Conservation (phyloP, 306 rosid species). For the Castanospermum australe region DNA sequence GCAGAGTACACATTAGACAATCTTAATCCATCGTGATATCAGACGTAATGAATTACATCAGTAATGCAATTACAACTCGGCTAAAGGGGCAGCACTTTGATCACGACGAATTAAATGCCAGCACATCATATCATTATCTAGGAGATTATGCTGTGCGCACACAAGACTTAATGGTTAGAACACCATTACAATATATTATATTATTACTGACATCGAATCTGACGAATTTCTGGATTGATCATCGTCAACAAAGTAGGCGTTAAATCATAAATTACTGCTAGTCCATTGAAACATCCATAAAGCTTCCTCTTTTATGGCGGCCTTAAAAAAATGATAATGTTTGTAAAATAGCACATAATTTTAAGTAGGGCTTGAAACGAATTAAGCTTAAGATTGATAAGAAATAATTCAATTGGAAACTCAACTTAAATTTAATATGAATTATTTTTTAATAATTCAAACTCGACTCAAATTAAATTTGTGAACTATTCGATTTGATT, state of each 20-base stretch:
- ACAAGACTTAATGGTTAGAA: not conserved
- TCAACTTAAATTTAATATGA: no score
- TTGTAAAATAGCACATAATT: no score
- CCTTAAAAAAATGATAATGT: no score
- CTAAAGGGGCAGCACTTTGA: not conserved
- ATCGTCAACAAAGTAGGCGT: not conserved
- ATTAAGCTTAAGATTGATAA: no score
- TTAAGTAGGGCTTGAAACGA: no score
- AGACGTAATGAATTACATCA: no score
- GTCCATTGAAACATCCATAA: not conserved
- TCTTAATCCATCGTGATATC: no score
- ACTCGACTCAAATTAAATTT: no score
- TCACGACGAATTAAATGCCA: not conserved
- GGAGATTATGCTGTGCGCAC: not conserved
- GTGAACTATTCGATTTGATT: no score
- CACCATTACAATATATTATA: not conserved
- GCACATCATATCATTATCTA: not conserved
- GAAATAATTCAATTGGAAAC: no score
- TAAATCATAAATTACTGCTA: not conserved
- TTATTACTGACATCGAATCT: not conserved
- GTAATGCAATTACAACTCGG: not conserved
- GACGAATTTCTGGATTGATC: not conserved
- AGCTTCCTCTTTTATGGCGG: not conserved
- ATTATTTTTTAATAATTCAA: no score
- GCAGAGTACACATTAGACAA: no score